Evolutionary conservation across 176 grass and related monocot genomes (phyloP).

Genomic region (Oryza officinalis): DNA sequence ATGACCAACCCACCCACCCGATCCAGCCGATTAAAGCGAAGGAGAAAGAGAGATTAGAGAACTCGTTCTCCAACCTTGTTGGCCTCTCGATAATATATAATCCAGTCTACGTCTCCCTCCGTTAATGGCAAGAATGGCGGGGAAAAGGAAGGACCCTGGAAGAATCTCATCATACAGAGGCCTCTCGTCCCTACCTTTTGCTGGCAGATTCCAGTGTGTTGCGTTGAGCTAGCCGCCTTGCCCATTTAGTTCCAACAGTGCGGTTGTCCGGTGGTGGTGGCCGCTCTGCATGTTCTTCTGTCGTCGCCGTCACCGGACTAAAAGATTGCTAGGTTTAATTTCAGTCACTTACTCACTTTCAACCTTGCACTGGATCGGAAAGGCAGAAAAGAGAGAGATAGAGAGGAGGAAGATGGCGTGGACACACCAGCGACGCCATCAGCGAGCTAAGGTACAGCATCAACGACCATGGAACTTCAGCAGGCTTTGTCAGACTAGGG

Average conservation of each 20-base stretch:
- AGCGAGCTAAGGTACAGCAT: too few species aligned
- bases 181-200: neutral
- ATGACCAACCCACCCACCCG: neutral
- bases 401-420: too few species aligned
- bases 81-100: too few species aligned
- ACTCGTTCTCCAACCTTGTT: neutral
- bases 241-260: neutral
- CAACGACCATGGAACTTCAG: too few species aligned
- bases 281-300: conserved; percentile 18
- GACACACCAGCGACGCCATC: too few species aligned
- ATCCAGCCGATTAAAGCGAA: neutral
- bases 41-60: neutral
- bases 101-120: too few species aligned
- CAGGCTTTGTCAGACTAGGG: too few species aligned
- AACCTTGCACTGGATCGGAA: too few species aligned
- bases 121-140: neutral
- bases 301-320: neutral
- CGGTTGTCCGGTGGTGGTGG: neutral
- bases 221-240: neutral
- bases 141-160: neutral
- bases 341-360: too few species aligned
- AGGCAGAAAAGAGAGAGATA: too few species aligned
- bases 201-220: neutral
- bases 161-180: conserved; percentile 12
- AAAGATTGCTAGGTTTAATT: too few species aligned